Percentiles rank a stretch among this genome's conserved stretches.
These are phyloP conservation scores for Sphaceloma murrayae DNA, from an alignment of 2,329 filamentous ascomycete genomes.

Conservation along the genomic window DNA sequence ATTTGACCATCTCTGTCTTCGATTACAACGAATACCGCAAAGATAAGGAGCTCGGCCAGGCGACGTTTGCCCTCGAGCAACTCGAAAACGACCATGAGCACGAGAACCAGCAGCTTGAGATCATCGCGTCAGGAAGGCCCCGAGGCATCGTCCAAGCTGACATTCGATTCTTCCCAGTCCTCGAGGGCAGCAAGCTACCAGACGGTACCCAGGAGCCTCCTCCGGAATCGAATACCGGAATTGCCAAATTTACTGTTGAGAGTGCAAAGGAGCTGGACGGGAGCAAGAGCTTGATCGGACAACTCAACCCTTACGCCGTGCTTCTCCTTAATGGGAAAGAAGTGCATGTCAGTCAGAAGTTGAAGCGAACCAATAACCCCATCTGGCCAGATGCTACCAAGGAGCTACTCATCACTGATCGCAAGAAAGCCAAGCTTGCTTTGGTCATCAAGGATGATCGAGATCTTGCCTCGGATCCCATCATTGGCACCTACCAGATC, in stretches of 20 bases:
- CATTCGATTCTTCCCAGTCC: slow-evolving; percentile 88
- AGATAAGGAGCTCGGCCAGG: slow-evolving; percentile 85
- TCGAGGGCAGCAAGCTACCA: slow-evolving; percentile 59
- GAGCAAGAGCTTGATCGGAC: slow-evolving; percentile 81
- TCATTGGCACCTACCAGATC: slow-evolving; percentile 88
- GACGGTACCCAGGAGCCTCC: slow-evolving; percentile 72
- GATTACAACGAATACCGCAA: slow-evolving; percentile 96
- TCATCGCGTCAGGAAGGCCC: slow-evolving; percentile 73
- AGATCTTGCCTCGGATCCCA: slow-evolving; percentile 70
- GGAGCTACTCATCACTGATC: slow-evolving; percentile 90
- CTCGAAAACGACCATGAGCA: slow-evolving; percentile 67
- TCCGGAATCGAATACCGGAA: slow-evolving; percentile 86
- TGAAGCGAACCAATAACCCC: slow-evolving; percentile 95
- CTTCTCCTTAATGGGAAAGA: slow-evolving; percentile 88
- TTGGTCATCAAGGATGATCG: slow-evolving; percentile 93
- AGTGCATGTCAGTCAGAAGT: slow-evolving; percentile 77
- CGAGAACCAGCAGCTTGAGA: slow-evolving; percentile 76
- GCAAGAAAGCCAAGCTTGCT: slow-evolving; percentile 80
- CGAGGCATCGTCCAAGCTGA: slow-evolving; percentile 73
- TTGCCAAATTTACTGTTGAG: slow-evolving; percentile 84
- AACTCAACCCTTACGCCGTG: slow-evolving; percentile 81
- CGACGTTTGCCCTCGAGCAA: slow-evolving; percentile 75
- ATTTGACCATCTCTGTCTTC: slow-evolving; percentile 72
- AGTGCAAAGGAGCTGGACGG: slow-evolving; percentile 94
- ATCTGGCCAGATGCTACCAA: slow-evolving; percentile 91